Percentiles rank a stretch among this genome's conserved stretches.
These are phyloP conservation scores for Pedinophyceae sp. DNA, from an alignment of 139 green algal genomes.

Conservation along the genomic window DNA sequence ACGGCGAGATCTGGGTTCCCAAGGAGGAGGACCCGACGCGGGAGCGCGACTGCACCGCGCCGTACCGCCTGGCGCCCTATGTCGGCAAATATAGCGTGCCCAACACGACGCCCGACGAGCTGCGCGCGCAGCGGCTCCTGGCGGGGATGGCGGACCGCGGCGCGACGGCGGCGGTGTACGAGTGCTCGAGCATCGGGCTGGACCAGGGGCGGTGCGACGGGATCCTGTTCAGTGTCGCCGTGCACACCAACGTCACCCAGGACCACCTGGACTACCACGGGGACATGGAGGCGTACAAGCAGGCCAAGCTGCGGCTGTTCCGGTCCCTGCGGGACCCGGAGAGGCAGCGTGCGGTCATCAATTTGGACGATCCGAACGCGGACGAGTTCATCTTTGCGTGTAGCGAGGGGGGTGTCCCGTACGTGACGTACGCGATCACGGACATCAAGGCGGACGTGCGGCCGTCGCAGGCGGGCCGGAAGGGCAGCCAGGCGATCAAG, in stretches of 20 bases:
- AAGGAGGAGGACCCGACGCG: constrained; percentile 40
- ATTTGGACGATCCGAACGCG: constrained; percentile 54
- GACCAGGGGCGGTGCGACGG: neutral
- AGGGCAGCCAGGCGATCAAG: too few species aligned
- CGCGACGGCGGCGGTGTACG: constrained; percentile 43
- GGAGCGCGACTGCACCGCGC: constrained; percentile 39
- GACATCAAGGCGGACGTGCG: neutral
- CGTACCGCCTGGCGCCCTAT: constrained; percentile 61
- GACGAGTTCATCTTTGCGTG: constrained; percentile 19
- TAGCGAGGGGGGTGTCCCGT: constrained; percentile 20
- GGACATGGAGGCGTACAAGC: constrained; percentile 17
- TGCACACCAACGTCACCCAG: constrained; percentile 61
- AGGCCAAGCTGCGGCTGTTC: constrained; percentile 28
- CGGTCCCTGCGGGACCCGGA: neutral
- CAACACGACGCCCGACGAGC: constrained; percentile 40
- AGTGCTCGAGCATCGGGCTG: constrained; percentile 18
- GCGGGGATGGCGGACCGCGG: constrained; percentile 67
- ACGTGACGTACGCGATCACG: constrained; percentile 41
- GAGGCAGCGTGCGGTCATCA: constrained; percentile 71
- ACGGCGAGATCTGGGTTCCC: constrained; percentile 52
- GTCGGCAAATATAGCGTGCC: constrained; percentile 38
- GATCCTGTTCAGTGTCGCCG: constrained; percentile 19
- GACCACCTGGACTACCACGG: constrained; percentile 21
- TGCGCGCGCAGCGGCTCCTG: constrained; percentile 51
- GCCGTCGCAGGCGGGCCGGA: neutral